These are phyloP conservation scores for Aspergillus ochraceoroseus DNA, from an alignment of 2,329 filamentous ascomycete genomes.

Conservation along the genomic window DNA sequence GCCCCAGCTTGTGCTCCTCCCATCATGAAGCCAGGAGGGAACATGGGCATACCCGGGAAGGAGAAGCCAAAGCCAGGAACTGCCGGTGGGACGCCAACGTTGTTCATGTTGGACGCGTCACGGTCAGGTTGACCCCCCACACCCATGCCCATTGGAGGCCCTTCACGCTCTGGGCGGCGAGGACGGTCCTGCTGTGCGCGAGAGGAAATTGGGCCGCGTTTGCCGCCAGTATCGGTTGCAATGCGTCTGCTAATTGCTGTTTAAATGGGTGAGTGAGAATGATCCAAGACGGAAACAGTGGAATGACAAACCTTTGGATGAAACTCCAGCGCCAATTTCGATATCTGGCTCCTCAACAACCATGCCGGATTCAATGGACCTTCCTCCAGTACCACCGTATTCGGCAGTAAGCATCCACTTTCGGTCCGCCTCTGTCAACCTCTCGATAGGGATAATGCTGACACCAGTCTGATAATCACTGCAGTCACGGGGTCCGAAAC, in stretches of 20 bases:
- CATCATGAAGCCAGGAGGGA: slow-evolving; percentile 48
- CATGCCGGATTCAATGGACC: slow-evolving; percentile 72
- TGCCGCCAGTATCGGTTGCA: slow-evolving; percentile 48
- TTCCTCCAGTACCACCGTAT: slow-evolving; percentile 85
- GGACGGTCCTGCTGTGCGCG: slow-evolving; percentile 35
- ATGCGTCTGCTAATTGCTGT: slow-evolving; percentile 50
- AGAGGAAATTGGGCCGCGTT: slow-evolving; percentile 47
- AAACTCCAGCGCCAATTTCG: slow-evolving; percentile 95
- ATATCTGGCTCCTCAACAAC: slow-evolving; percentile 97
- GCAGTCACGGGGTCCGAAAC: slow-evolving; percentile 93
- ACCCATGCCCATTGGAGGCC: slow-evolving; percentile 25
- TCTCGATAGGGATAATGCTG: slow-evolving; percentile 86
- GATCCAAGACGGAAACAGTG: background rate
- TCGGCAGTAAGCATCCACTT: slow-evolving; percentile 97
- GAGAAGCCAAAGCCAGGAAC: slow-evolving; percentile 55
- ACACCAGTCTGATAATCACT: slow-evolving; percentile 91
- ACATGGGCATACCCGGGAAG: slow-evolving; percentile 47
- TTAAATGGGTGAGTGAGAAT: slow-evolving; percentile 11
- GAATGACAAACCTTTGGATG: slow-evolving; percentile 65
- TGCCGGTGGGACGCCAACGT: slow-evolving; percentile 50
- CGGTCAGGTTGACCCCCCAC: slow-evolving; percentile 29
- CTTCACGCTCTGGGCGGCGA: slow-evolving; percentile 35
- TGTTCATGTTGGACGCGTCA: slow-evolving; percentile 37
- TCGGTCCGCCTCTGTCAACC: slow-evolving; percentile 89
- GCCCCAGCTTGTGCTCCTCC: slow-evolving; percentile 34